Conservation (phyloP, 1,284 basidiomycete species). For the Microbotryum violaceum region DNA sequence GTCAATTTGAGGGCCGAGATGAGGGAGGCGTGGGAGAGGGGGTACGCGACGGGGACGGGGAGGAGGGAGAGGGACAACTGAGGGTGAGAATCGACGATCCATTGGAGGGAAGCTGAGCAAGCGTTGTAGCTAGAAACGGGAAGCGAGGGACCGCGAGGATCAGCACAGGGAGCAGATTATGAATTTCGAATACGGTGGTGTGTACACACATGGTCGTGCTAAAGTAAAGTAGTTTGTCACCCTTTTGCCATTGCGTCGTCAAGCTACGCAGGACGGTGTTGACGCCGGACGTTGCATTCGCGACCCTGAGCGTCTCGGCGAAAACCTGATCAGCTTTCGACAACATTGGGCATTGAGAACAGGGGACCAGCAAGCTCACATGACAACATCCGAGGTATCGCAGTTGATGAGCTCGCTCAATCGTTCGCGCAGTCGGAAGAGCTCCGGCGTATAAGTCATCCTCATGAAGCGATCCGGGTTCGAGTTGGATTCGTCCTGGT, state of each 20-base stretch:
- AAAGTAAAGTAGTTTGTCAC: slow-evolving; percentile 35
- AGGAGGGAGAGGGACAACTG: slow-evolving; percentile 32
- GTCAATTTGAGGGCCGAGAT: slow-evolving; percentile 21
- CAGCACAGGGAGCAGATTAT: neutral
- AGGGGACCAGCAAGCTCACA: slow-evolving; percentile 11
- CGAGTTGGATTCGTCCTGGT: slow-evolving; percentile 9
- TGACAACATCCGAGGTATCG: slow-evolving; percentile 34
- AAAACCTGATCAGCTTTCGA: neutral
- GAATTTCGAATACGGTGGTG: neutral
- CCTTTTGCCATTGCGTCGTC: slow-evolving; percentile 32
- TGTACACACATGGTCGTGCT: slow-evolving; percentile 15
- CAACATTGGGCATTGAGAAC: neutral
- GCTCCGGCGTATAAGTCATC: slow-evolving; percentile 12
- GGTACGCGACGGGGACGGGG: slow-evolving; percentile 34
- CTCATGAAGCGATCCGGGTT: slow-evolving; percentile 29
- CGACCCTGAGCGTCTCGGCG: slow-evolving; percentile 19
- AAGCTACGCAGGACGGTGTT: slow-evolving; percentile 37
- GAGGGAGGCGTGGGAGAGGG: slow-evolving; percentile 35
- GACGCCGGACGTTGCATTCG: slow-evolving; percentile 39
- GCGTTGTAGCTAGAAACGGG: slow-evolving; percentile 36
- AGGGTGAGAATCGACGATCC: slow-evolving; percentile 36
- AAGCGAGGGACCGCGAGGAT: neutral
- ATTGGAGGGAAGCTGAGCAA: slow-evolving; percentile 34
- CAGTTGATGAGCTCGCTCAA: slow-evolving; percentile 25
- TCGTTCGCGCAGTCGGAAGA: slow-evolving; percentile 12